Conservation (phyloP, 208 protist species). For the Acanthamoeba lenticulata region DNA sequence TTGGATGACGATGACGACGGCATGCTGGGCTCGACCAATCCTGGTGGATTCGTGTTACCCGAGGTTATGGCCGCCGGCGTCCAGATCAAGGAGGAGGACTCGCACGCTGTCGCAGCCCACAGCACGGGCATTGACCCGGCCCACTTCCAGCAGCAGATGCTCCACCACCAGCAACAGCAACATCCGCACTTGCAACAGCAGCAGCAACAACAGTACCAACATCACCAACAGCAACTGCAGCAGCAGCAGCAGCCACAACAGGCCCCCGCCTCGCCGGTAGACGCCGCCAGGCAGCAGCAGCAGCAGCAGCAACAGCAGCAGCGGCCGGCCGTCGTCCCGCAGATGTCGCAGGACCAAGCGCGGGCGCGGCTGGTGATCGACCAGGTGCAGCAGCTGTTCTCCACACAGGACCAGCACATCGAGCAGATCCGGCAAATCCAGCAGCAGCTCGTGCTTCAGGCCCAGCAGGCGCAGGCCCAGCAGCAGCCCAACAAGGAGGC, state of each 20-base stretch:
- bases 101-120: neutral
- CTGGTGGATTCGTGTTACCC: neutral
- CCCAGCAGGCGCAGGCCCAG: too few species aligned
- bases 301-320: neutral
- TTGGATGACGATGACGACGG: constrained; percentile 1
- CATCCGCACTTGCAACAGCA: neutral
- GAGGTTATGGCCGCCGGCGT: too few species aligned
- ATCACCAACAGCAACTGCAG: neutral
- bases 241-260: neutral
- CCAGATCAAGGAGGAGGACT: neutral
- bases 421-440: constrained; percentile 37
- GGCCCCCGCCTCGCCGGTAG: neutral
- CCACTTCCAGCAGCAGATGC: constrained; percentile 2
- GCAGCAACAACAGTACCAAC: neutral
- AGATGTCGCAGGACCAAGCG: constrained; percentile 57
- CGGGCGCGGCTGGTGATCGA: constrained; percentile 60
- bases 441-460: constrained; percentile 52
- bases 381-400: constrained; percentile 48
- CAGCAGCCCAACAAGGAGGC: neutral
- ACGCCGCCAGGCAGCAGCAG: neutral
- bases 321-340: neutral
- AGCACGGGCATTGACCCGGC: neutral
- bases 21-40: neutral
- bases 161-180: neutral
- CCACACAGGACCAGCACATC: constrained; percentile 33